These are phyloP conservation scores for Beta corolliflora DNA, from an alignment of 179 eudicot genomes.

Conservation along the genomic window DNA sequence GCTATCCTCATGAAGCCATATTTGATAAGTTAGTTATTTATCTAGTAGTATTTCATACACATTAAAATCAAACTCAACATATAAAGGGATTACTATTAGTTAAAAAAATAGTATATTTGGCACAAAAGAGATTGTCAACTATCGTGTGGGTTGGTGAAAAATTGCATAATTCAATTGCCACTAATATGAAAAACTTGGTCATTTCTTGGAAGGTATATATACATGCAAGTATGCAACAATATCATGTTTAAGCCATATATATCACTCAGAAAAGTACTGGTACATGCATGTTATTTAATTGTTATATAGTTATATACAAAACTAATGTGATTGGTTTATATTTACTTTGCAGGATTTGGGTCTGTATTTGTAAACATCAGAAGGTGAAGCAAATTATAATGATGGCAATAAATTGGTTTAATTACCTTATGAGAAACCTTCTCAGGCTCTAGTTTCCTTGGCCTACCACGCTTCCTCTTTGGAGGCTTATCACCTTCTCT, in stretches of 20 bases:
- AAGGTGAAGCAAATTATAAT: constrained; percentile 24
- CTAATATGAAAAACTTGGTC: constrained; percentile 59
- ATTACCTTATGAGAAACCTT: too few species aligned
- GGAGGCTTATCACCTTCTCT: too few species aligned
- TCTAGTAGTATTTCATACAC: too few species aligned
- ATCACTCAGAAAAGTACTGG: not conserved
- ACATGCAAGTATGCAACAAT: not conserved
- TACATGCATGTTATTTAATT: not conserved
- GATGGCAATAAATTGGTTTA: constrained; percentile 22
- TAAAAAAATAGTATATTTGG: constrained; percentile 43
- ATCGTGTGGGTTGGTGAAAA: constrained; percentile 71
- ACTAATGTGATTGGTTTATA: not conserved
- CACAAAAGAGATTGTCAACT: constrained; percentile 53
- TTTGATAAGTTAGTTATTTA: too few species aligned
- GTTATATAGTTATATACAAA: not conserved
- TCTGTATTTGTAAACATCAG: constrained; percentile 37
- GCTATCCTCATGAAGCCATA: too few species aligned
- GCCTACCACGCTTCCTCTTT: too few species aligned
- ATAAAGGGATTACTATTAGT: too few species aligned
- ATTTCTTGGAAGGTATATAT: constrained; percentile 54
- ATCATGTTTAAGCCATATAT: not conserved
- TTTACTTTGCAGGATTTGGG: constrained; percentile 42
- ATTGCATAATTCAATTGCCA: constrained; percentile 43
- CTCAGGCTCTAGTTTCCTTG: too few species aligned
- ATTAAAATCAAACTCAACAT: too few species aligned